Evolutionary conservation across 371 early-diverging fungal species (phyloP).

Genomic region (Actinomortierella ambigua): DNA sequence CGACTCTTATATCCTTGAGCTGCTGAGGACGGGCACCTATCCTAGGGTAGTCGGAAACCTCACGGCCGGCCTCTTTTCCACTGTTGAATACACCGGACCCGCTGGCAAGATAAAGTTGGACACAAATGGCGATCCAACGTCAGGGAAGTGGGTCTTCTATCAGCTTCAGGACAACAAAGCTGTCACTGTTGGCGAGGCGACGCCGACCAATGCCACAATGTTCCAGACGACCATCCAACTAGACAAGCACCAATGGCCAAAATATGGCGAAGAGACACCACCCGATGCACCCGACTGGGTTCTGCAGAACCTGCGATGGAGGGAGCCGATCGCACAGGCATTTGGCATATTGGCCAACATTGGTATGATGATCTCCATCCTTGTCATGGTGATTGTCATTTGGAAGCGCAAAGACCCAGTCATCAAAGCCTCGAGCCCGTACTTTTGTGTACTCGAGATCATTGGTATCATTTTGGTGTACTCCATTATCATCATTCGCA

Average conservation of each 20-base stretch:
- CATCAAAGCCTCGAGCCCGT: conserved; percentile 12
- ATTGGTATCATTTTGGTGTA: conserved; percentile 8
- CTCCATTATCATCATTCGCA: not conserved
- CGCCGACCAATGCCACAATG: not conserved
- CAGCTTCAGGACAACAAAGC: not conserved
- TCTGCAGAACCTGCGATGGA: conserved; percentile 6
- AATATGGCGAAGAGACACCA: not conserved
- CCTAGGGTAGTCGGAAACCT: conserved; percentile 8
- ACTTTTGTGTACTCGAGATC: conserved; percentile 9
- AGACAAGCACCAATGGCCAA: conserved; percentile 6
- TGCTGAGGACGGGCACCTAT: conserved; percentile 1
- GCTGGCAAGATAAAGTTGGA: not conserved
- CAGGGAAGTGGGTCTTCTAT: not conserved
- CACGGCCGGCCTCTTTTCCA: not conserved
- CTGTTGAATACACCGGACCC: conserved; percentile 4
- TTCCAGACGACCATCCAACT: not conserved
- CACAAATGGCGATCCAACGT: not conserved
- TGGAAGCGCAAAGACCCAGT: conserved; percentile 7
- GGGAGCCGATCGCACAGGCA: not conserved
- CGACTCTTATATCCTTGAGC: not conserved
- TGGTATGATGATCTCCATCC: not conserved
- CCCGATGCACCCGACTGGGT: conserved; percentile 11
- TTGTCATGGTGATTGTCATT: conserved; percentile 7
- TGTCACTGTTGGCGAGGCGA: not conserved
- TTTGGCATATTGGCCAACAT: not conserved